These are phyloP conservation scores for Marasmius fiardii DNA, from an alignment of 1,284 basidiomycete species.

Conservation along the genomic window DNA sequence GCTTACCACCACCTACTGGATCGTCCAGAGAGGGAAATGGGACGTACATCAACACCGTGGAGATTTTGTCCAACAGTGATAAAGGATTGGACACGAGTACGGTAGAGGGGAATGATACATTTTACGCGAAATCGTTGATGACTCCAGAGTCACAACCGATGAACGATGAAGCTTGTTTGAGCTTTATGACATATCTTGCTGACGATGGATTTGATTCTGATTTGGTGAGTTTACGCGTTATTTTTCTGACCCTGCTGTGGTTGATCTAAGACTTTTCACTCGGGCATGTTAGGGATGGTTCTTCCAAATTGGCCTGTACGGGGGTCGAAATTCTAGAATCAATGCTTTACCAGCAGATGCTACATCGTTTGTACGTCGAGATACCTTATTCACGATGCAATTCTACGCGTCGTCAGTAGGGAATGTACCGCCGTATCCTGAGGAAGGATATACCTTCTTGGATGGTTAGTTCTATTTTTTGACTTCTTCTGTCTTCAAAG, in stretches of 20 bases:
- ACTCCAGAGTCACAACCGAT: constrained; percentile 18
- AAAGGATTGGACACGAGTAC: constrained; percentile 12
- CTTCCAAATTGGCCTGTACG: constrained; percentile 8
- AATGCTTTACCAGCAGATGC: background rate
- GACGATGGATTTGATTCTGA: constrained; percentile 18
- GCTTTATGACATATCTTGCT: constrained; percentile 17
- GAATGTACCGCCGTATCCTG: background rate
- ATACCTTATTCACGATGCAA: constrained; percentile 22
- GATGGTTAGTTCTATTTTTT: background rate
- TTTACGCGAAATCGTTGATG: constrained; percentile 28
- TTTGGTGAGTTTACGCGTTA: background rate
- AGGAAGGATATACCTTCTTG: constrained; percentile 1
- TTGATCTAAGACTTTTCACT: background rate
- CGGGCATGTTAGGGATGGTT: constrained; percentile 19
- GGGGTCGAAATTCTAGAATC: background rate
- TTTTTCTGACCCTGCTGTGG: background rate
- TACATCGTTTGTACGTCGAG: background rate
- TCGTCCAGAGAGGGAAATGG: constrained; percentile 21
- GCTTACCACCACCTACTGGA: constrained; percentile 21
- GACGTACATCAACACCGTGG: constrained; percentile 30
- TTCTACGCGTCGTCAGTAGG: constrained; percentile 8
- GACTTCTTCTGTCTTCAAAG: background rate
- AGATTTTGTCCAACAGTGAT: constrained; percentile 21
- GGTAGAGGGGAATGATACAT: constrained; percentile 20
- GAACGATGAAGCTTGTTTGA: constrained; percentile 11